These are phyloP conservation scores for Monosporascus ibericus DNA, from an alignment of 2,329 filamentous ascomycete species.

Conservation along the genomic window DNA sequence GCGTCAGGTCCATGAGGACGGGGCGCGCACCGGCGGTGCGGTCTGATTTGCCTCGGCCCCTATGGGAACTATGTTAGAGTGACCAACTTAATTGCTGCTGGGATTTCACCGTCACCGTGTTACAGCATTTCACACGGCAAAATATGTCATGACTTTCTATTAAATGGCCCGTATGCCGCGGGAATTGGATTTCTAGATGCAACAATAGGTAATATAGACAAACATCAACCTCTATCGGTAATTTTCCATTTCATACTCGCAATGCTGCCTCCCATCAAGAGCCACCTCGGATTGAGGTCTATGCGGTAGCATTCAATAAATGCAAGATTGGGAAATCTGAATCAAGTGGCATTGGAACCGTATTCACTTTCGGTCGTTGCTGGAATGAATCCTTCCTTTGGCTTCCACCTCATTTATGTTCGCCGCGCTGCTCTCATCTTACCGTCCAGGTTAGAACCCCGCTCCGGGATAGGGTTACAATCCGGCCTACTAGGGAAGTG, in stretches of 20 bases:
- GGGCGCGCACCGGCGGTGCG: conserved; percentile 16
- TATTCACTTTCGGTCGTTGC: too few relatives aligned
- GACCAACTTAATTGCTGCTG: not conserved
- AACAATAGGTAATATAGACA: not conserved
- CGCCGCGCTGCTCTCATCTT: too few relatives aligned
- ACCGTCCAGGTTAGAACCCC: too few relatives aligned
- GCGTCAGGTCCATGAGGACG: conserved; percentile 48
- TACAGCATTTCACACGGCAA: not conserved
- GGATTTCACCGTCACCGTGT: not conserved
- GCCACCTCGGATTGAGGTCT: not conserved
- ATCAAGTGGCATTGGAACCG: too few relatives aligned
- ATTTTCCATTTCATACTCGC: not conserved
- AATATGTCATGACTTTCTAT: not conserved
- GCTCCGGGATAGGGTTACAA: too few relatives aligned
- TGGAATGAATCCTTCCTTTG: too few relatives aligned
- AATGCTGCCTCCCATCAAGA: not conserved
- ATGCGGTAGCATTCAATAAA: too few relatives aligned
- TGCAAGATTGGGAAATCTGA: too few relatives aligned
- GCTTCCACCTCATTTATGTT: too few relatives aligned
- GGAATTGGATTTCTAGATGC: too few relatives aligned
- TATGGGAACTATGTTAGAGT: conserved; percentile 55
- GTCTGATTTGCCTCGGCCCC: conserved; percentile 48
- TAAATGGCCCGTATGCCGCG: too few relatives aligned
- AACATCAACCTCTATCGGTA: not conserved
- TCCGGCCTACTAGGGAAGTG: too few relatives aligned